Evolutionary conservation across 176 grass and related monocot genomes (phyloP), one percentile per base, ranked within the genome.

Genomic region (Zoysia pacifica): DNA sequence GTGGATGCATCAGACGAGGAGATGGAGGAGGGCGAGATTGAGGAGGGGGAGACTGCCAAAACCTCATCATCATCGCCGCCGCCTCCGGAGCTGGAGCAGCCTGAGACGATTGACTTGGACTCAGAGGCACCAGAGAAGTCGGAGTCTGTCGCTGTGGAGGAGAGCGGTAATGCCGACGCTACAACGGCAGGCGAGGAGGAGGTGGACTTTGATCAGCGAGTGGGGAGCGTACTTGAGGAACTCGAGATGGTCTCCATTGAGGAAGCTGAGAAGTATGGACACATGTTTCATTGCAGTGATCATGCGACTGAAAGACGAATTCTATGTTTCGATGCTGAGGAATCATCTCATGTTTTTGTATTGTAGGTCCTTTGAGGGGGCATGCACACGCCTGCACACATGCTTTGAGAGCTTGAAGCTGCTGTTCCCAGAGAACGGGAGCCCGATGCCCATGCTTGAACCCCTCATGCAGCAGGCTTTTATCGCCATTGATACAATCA

Each of bases 361-460:
- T 61, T 81, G 67, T 87, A 99, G 96, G 91, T 99, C 96, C 11
- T 99, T 99, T 77, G 93, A 99, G 69, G 88, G 70, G 37, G 86
- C 89, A 5, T 99, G 96, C 70, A 63, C 59, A 1, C 78, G 86
- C 12, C 60, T 99, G 63, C 90, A 48, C 13, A 87, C 72, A 1
- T 91, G 86, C 50, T 99, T 99, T 18, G 92, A 93, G 82, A 91
- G 83, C 65, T 76, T 95, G 64, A 99, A 95, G 81, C 96, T 87
- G 1, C 61, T 99, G 56, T 93, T 83, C 78, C 81, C 84, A 7
- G 88, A 78, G 47, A 83, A 75, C 0, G 90, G 88, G 77, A 90
- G 92, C 59, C 89, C 92, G 35, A 84, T 95, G 83, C 86, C 86
- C n/a, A 82, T 99, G 59, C 86, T 95, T 43, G 86, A 91, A 36